These are phyloP conservation scores for Trametopsis cervina DNA, from an alignment of 768 basidiomycete species.

Conservation along the genomic window DNA sequence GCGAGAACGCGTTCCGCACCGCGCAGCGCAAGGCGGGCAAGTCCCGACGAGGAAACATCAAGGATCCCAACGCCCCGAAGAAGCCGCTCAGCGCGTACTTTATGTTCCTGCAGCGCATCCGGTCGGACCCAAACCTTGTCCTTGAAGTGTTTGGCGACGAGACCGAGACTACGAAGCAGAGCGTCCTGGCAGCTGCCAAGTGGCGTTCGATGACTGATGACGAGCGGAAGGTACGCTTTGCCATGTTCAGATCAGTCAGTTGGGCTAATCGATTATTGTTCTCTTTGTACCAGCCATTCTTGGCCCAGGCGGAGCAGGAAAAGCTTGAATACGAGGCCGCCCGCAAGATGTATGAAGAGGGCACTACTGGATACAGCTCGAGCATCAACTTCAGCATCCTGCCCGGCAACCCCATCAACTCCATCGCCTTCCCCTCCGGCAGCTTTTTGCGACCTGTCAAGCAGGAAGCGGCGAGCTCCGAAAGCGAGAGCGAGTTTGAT, in stretches of 20 bases:
- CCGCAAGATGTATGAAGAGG: constrained; percentile 82
- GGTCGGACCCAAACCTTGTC: constrained; percentile 71
- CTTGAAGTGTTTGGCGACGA: constrained; percentile 82
- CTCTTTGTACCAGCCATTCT: constrained; percentile 58
- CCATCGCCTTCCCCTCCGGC: constrained; percentile 32
- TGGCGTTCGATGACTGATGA: constrained; percentile 93
- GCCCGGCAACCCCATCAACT: constrained; percentile 51
- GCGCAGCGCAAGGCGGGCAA: constrained; percentile 92
- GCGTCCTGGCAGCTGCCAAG: constrained; percentile 85
- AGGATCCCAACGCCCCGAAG: constrained; percentile 95
- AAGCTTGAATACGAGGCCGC: constrained; percentile 91
- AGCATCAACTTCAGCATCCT: constrained; percentile 80
- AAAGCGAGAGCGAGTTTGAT: constrained; percentile 51
- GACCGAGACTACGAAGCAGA: constrained; percentile 91
- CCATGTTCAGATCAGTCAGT: constrained; percentile 4
- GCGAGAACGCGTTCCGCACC: constrained; percentile 86
- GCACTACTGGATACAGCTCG: constrained; percentile 55
- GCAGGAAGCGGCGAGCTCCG: constrained; percentile 54
- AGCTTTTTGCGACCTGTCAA: constrained; percentile 40
- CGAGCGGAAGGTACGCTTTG: constrained; percentile 71
- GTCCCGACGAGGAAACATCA: constrained; percentile 89
- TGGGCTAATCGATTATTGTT: constrained; percentile 12
- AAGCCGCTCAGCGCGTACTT: constrained; percentile 94
- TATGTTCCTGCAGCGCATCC: constrained; percentile 88
- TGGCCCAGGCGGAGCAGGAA: constrained; percentile 91